Conservation (phyloP, 73 alveolate species). For the Blepharisma japonicum region DNA sequence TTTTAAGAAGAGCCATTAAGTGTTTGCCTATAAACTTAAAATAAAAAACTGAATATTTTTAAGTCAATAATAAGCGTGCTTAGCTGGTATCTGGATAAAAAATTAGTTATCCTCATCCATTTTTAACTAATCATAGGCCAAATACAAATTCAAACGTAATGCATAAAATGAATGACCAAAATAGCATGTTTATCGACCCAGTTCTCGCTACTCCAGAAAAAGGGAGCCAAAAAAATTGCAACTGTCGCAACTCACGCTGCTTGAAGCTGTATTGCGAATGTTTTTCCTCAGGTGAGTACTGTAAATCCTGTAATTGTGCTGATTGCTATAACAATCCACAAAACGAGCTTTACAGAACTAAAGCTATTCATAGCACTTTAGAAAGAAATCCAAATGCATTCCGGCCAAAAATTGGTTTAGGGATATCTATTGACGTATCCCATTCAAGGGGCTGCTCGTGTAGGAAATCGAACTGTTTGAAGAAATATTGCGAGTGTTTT, state of each 20-base stretch:
- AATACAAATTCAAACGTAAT: no score
- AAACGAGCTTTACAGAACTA: constrained; percentile 40
- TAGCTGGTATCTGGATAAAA: no score
- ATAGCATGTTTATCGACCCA: neutral
- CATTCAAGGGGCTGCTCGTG: constrained; percentile 91
- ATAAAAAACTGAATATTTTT: no score
- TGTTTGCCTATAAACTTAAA: no score
- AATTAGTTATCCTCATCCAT: no score
- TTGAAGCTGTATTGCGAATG: constrained; percentile 95
- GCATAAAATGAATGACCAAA: no score
- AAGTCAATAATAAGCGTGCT: no score
- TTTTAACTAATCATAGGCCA: no score
- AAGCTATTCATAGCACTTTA: constrained; percentile 47
- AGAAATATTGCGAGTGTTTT: constrained; percentile 95
- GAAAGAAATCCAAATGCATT: constrained; percentile 61
- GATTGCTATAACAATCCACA: constrained; percentile 62
- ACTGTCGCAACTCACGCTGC: constrained; percentile 89
- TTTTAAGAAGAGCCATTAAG: no score
- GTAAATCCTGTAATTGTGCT: constrained; percentile 70
- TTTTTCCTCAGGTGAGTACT: constrained; percentile 79
- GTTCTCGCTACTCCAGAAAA: neutral
- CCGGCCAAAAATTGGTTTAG: constrained; percentile 50
- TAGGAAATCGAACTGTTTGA: constrained; percentile 87
- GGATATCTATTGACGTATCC: constrained; percentile 59
- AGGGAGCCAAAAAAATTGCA: constrained; percentile 55